phyloP scores from a whole-genome alignment of 1,139 yeast genomes.

The Kodamaea suecica region DNA sequence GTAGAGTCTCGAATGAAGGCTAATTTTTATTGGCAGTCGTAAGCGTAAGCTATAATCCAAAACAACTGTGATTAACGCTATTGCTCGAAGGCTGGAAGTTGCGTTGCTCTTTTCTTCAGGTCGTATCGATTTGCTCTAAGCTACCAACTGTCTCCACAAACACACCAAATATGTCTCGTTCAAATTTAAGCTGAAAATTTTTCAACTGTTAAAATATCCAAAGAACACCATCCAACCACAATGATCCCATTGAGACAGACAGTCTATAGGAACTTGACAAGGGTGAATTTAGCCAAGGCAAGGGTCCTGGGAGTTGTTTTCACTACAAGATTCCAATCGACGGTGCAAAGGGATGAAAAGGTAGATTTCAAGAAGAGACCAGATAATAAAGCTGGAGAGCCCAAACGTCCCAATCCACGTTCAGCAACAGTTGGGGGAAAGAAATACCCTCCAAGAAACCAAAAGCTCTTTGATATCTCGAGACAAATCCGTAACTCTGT shows the following conservation, averaged over 20 bases:
- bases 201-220: no score
- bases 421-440: background rate
- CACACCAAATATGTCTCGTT: background rate
- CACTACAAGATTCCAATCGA: background rate
- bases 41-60: no score
- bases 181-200: slow-evolving; percentile 6
- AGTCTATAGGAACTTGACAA: slow-evolving; percentile 18
- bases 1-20: no score
- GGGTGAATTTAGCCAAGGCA: slow-evolving; percentile 12
- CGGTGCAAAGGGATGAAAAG: no score
- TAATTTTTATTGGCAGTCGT: no score
- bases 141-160: background rate
- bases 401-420: background rate
- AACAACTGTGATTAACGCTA: no score
- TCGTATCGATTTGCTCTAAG: no score
- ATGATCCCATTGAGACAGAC: slow-evolving; percentile 20
- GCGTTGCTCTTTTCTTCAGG: no score
- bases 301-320: slow-evolving; percentile 8
- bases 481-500: slow-evolving; percentile 31
- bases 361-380: background rate
- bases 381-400: slow-evolving; percentile 1
- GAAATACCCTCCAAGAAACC: slow-evolving; percentile 13
- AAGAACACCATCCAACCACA: no score
- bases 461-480: slow-evolving; percentile 36
- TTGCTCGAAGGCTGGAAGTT: no score